Evolutionary conservation across 441 rosid genomes (phyloP), one percentile per base, ranked within the genome.

Genomic region (Erodium chrysanthum): DNA sequence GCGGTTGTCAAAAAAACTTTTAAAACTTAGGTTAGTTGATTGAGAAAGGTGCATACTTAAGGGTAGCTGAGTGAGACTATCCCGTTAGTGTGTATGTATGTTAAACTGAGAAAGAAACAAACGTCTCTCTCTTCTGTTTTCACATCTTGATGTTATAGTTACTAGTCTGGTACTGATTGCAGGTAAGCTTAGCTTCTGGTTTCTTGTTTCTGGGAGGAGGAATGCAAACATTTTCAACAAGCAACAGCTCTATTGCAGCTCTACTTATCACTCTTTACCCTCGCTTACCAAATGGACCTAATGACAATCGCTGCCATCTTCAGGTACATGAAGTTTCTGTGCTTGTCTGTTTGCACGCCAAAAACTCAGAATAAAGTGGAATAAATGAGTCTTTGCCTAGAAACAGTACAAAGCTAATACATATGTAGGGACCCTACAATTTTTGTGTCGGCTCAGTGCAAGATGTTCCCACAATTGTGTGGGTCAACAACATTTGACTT

Each of bases 171-270:
- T 5, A 33, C 40, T 33, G 69, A 33, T 69, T 76, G 72, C 71
- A 94, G 99, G 91, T 94, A 72, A 94, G 97, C 86, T 76, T 94
- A 79, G 94, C 97, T 44, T 87, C 78, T 33, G 99, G 99, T 33
- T 94, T 94, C 83, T 76, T 94, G 81, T 94, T 91, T 88, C 97
- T 94, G 65, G 97, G 96, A 68, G 97, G 99, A 78, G 99, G 97
- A 71, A 85, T 78, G 84, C 85, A 78, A 75, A 91, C 97, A 71
- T 94, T 94, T 84, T 91, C 97, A 52, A 91, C 91, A 21, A 89
- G 82, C 81, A 85, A 90, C 69, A 84, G 90, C 70, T 84, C 97
- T 22, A 74, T 94, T 80, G 96, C 96, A 68, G 88, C 94, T 81
- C 80, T 94, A 73, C 86, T 94, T 60, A 87, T 94, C 79, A 83